These are phyloP conservation scores for Beauveria asiatica DNA, from an alignment of 2,329 filamentous ascomycete species.

Conservation along the genomic window DNA sequence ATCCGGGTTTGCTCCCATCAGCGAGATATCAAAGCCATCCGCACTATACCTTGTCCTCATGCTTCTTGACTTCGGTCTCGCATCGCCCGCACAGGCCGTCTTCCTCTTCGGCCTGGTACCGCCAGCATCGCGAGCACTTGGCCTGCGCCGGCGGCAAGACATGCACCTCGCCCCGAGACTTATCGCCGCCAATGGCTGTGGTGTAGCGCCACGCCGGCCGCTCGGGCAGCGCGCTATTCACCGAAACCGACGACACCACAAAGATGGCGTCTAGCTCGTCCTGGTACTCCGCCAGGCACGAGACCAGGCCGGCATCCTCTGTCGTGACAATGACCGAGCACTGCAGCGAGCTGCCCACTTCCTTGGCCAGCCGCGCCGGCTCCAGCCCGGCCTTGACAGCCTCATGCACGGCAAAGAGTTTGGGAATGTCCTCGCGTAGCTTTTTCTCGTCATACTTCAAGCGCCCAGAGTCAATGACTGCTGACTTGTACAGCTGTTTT, in stretches of 20 bases:
- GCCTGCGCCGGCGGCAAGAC: constrained; percentile 41
- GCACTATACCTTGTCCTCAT: neutral
- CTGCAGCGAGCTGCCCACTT: constrained; percentile 73
- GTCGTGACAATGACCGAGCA: constrained; percentile 55
- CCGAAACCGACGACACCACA: constrained; percentile 56
- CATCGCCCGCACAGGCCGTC: constrained; percentile 67
- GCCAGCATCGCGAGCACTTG: constrained; percentile 89
- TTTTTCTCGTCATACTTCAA: constrained; percentile 29
- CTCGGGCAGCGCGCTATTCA: constrained; percentile 29
- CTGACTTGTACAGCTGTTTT: constrained; percentile 37
- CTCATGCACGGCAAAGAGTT: constrained; percentile 47
- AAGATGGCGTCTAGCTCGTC: constrained; percentile 56
- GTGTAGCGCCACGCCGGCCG: constrained; percentile 32
- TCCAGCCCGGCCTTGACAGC: constrained; percentile 73
- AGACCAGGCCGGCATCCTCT: constrained; percentile 26
- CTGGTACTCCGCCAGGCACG: constrained; percentile 30
- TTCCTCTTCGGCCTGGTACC: constrained; percentile 61
- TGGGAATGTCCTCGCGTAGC: constrained; percentile 34
- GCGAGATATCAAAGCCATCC: neutral
- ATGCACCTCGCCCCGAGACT: constrained; percentile 29
- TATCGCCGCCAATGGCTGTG: constrained; percentile 34
- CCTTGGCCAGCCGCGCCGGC: constrained; percentile 59
- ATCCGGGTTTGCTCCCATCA: neutral
- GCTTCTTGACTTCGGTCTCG: constrained; percentile 47
- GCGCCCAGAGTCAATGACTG: constrained; percentile 32